Percentiles rank a stretch among this genome's conserved stretches.
phyloP scores from a whole-genome alignment of 352 stramenopile species.

The Thalassiosira ordinaria region DNA sequence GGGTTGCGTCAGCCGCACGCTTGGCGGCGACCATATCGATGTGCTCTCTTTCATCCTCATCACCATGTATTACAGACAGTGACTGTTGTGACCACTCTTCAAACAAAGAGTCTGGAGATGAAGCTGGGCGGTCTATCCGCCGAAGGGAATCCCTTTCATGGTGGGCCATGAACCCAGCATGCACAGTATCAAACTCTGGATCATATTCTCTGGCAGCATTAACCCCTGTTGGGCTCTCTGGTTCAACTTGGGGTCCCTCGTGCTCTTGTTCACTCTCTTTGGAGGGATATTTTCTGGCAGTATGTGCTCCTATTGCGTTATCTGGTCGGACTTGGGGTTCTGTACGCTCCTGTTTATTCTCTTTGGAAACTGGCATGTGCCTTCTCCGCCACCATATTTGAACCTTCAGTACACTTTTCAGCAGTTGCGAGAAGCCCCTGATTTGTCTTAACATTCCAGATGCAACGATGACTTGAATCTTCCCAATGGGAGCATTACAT shows the following conservation, averaged over 20 bases:
- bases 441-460: conserved; percentile 39
- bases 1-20: neutral
- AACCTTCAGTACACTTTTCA: conserved; percentile 2
- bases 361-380: neutral
- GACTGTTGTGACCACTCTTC: conserved; percentile 57
- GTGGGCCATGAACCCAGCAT: conserved; percentile 16
- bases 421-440: conserved; percentile 5
- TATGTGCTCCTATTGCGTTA: no score
- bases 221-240: neutral
- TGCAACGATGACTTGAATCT: conserved; percentile 27
- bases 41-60: conserved; percentile 5
- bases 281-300: no score
- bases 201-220: conserved; percentile 7
- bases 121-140: neutral
- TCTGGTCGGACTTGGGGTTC: no score
- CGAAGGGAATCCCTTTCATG: neutral
- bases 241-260: no score
- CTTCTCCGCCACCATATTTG: conserved; percentile 44
- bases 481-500: conserved; percentile 40
- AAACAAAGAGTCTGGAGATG: conserved; percentile 55
- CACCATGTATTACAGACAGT: neutral
- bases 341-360: neutral
- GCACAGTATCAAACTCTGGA: conserved; percentile 25
- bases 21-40: neutral
- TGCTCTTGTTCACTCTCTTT: neutral